phyloP scores from a whole-genome alignment of 2,329 filamentous ascomycete species.

The Harringtonia aguacate region DNA sequence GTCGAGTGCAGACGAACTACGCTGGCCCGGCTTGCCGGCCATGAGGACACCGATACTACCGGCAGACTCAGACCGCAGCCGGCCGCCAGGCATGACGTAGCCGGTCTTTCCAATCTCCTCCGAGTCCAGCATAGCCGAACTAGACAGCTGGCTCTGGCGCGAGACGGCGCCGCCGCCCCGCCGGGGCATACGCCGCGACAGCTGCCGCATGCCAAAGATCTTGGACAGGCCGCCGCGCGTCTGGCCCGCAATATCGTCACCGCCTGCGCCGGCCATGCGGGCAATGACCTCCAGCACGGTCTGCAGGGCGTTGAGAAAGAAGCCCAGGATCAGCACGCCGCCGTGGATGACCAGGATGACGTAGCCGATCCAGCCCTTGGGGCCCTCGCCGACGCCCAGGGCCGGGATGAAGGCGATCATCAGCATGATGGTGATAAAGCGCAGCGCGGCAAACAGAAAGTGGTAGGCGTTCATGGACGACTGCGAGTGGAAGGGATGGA shows the following conservation, averaged over 20 bases:
- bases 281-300: constrained; percentile 84
- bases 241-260: constrained; percentile 58
- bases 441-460: constrained; percentile 67
- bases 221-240: constrained; percentile 76
- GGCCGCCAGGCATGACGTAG: constrained; percentile 41
- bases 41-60: constrained; percentile 44
- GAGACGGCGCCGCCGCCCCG: constrained; percentile 45
- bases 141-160: constrained; percentile 73
- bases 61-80: constrained; percentile 50
- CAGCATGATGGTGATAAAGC: constrained; percentile 64
- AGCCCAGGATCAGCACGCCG: constrained; percentile 77
- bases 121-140: constrained; percentile 64
- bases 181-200: constrained; percentile 61
- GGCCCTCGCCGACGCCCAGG: constrained; percentile 63
- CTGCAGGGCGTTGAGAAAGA: constrained; percentile 84
- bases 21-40: constrained; percentile 27
- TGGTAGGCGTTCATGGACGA: constrained; percentile 98
- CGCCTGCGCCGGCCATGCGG: constrained; percentile 71
- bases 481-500: constrained; percentile 78
- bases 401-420: constrained; percentile 80
- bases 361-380: constrained; percentile 94
- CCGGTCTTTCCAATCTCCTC: constrained; percentile 55
- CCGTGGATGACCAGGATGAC: constrained; percentile 79
- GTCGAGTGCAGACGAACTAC: constrained; percentile 46
- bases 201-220: constrained; percentile 83